Percentiles rank a stretch among this genome's conserved stretches.
Conservation (phyloP, 2,329 filamentous ascomycete genomes). For the Neopestalotiopsis sp. region DNA sequence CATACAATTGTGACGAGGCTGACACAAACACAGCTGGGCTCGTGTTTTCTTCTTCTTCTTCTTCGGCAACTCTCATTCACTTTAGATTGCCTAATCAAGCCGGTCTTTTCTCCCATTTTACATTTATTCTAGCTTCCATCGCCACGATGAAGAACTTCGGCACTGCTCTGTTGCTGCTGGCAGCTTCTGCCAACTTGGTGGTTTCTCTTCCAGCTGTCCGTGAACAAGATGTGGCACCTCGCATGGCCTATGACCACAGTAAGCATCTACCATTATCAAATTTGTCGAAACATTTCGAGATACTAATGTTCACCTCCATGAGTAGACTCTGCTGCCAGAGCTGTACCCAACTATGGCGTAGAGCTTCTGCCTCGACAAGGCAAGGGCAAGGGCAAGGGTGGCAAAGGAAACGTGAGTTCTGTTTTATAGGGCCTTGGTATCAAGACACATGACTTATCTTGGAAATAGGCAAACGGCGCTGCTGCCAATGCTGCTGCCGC, state of each 20-base stretch:
- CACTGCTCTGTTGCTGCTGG: constrained; percentile 20
- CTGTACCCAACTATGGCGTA: not conserved
- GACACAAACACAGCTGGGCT: constrained; percentile 8
- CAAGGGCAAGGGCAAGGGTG: constrained; percentile 14
- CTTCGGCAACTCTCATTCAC: constrained; percentile 5
- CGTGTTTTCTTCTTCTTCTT: constrained; percentile 1
- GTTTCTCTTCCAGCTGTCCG: constrained; percentile 17
- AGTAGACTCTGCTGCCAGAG: constrained; percentile 7
- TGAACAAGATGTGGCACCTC: constrained; percentile 9
- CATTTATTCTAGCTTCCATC: not conserved
- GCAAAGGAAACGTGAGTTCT: not conserved
- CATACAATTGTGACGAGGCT: not conserved
- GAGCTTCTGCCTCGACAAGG: constrained; percentile 6
- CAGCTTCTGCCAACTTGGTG: constrained; percentile 20
- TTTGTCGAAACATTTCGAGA: not conserved
- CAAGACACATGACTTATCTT: not conserved
- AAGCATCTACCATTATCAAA: not conserved
- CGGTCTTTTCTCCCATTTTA: constrained; percentile 4
- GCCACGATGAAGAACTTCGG: constrained; percentile 22
- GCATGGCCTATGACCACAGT: constrained; percentile 10
- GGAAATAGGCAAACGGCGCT: not conserved
- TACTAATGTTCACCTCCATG: not conserved
- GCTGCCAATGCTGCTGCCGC: constrained; percentile 1
- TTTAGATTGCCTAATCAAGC: not conserved
- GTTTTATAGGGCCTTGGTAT: not conserved